Base-by-base conservation (phyloP, 257 asterid genomes). In the Solanum stenotomum region DNA sequence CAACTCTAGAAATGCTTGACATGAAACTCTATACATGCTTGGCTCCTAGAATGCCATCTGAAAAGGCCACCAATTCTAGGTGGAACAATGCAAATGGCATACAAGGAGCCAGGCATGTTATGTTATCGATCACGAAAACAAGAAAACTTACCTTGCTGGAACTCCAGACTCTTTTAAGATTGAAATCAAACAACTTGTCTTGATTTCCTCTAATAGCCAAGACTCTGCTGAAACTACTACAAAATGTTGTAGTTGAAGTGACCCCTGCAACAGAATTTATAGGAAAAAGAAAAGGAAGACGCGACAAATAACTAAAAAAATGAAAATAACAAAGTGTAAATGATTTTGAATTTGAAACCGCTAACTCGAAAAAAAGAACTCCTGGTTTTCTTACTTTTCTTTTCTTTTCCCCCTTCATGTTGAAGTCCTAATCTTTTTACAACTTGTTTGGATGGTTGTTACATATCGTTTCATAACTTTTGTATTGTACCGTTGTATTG, bases 51-150 rank as follows among this genome's bases (percentile, higher is more conserved):
- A 92, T 46, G 94, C 94, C 95, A 92, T 87, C 56, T 92, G 44
- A 52, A 89, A 88, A 56, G 89, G 82, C 89, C 91, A 29, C 4
- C 44, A 31, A 1, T 0, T 23, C 87, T 86, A 13, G 90, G 25
- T 85, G 87, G 87, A 85, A 93, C 87, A 75, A 71, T 49, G 85
- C 88, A 68, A 85, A 87, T 91, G 95, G 95, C 95, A 90, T 93
- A 87, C 95, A 91, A 84, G 94, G 93, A 93, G 94, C 94, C 93
- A 92, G 93, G 93, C 93, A 92, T 59, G 61, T 68, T 65, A 44
- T 23, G 20, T 29, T n/a, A 59, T 23, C 8, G 75, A 31, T 23
- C 38, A 49, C 61, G 68, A 42, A 61, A 61, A 27, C 38, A 83
- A 40, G 86, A 33, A 33, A 44, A 29, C 52, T 67, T 38, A 67